A percentile compares a stretch with the other conserved stretches of the same genome.
phyloP scores from a whole-genome alignment of 2,329 filamentous ascomycete species.

The Cladorrhinum sp. region DNA sequence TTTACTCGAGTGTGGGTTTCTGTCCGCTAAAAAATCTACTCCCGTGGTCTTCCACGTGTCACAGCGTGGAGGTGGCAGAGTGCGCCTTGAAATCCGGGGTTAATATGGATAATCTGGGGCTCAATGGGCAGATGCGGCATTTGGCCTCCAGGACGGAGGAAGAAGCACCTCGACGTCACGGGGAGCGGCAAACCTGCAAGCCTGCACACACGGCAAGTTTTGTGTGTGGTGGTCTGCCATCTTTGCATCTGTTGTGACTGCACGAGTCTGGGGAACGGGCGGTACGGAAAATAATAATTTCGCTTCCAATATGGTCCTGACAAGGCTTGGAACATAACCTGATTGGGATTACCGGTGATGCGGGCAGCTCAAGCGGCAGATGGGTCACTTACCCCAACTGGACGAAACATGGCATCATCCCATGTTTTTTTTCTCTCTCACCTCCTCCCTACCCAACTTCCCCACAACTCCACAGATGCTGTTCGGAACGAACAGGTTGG shows the following conservation, averaged over 20 bases:
- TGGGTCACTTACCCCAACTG: not conserved
- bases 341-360: not conserved
- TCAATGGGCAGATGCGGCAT: slow-evolving; percentile 15
- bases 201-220: not conserved
- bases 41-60: slow-evolving; percentile 22
- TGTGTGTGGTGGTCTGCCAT: not conserved
- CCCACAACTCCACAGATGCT: not conserved
- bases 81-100: slow-evolving; percentile 29
- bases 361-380: not conserved
- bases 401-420: not conserved
- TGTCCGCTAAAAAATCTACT: slow-evolving; percentile 24
- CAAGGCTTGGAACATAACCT: not conserved
- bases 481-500: not conserved
- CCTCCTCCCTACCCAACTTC: not conserved
- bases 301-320: slow-evolving; percentile 5
- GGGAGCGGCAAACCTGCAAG: not conserved
- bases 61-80: slow-evolving; percentile 21
- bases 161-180: slow-evolving; percentile 25
- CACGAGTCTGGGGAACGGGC: not conserved
- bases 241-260: not conserved
- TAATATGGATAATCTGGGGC: slow-evolving; percentile 30
- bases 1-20: not conserved
- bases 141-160: slow-evolving; percentile 11
- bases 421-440: not conserved
- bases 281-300: slow-evolving; percentile 5